Conservation (phyloP, 257 asterid genomes). For the Ehretia macrophylla region DNA sequence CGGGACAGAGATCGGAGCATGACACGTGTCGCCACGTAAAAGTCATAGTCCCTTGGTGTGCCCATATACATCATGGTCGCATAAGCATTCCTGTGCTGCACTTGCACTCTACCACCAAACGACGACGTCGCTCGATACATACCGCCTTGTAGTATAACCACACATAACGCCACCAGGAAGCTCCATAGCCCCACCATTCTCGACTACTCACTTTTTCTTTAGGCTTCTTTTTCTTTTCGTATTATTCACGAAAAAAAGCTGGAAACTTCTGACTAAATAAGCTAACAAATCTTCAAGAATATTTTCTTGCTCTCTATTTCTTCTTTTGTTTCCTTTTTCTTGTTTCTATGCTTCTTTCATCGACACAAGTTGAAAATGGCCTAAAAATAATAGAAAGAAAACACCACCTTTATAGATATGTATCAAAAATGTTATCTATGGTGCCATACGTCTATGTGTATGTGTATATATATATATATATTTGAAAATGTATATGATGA, state of each 20-base stretch:
- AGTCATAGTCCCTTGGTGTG: slow-evolving; percentile 90
- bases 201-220: background rate
- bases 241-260: background rate
- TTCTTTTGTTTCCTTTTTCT: background rate
- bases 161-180: background rate
- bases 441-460: background rate
- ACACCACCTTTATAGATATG: background rate
- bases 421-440: background rate
- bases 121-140: background rate
- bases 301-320: too few species aligned
- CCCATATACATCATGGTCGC: slow-evolving; percentile 99
- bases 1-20: slow-evolving; percentile 62
- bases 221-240: too few species aligned
- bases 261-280: background rate
- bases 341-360: too few species aligned
- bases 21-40: slow-evolving; percentile 82
- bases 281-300: background rate
- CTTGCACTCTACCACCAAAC: background rate
- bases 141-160: background rate
- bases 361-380: background rate
- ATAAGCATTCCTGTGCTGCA: slow-evolving; percentile 54
- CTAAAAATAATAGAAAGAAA: background rate
- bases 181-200: background rate
- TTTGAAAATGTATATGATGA: background rate
- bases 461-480: too few species aligned